phyloP scores from a whole-genome alignment of 2,329 filamentous ascomycete genomes.

The Aspergillus uvarum region DNA sequence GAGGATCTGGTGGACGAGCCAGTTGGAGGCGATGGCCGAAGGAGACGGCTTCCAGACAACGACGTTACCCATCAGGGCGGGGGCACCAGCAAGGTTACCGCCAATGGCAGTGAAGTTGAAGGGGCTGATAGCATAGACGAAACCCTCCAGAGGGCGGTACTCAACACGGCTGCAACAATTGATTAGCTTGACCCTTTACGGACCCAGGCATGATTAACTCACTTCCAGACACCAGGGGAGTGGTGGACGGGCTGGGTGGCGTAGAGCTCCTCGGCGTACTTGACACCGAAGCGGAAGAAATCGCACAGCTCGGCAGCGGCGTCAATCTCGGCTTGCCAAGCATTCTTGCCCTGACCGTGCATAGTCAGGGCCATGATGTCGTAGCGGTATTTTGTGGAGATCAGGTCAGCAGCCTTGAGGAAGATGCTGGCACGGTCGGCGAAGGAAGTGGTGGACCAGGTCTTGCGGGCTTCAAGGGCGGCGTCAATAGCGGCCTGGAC shows the following conservation, averaged over 20 bases:
- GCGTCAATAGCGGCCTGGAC: constrained; percentile 78
- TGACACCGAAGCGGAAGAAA: constrained; percentile 87
- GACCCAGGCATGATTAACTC: constrained; percentile 23
- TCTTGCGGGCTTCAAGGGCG: constrained; percentile 78
- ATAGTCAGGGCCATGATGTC: constrained; percentile 96
- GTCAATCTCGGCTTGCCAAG: constrained; percentile 99
- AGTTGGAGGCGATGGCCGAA: constrained; percentile 83
- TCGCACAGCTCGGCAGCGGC: constrained; percentile 88
- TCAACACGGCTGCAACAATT: constrained; percentile 62
- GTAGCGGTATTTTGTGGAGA: constrained; percentile 90
- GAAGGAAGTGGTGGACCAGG: constrained; percentile 85
- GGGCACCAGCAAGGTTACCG: constrained; percentile 78
- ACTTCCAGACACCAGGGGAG: constrained; percentile 82
- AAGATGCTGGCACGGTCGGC: constrained; percentile 89
- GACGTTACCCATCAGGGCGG: constrained; percentile 89
- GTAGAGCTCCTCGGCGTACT: constrained; percentile 90
- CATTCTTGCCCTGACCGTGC: constrained; percentile 96
- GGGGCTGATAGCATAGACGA: constrained; percentile 89
- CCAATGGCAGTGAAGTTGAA: constrained; percentile 98
- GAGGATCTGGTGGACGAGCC: constrained; percentile 85
- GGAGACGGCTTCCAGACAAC: constrained; percentile 97
- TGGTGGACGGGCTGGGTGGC: constrained; percentile 83
- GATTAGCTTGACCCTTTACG: constrained; percentile 4
- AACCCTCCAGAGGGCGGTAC: constrained; percentile 86
- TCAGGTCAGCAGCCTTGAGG: constrained; percentile 90